Base-by-base conservation (phyloP, 1,139 yeast species). In the Diutina pseudorugosa region DNA sequence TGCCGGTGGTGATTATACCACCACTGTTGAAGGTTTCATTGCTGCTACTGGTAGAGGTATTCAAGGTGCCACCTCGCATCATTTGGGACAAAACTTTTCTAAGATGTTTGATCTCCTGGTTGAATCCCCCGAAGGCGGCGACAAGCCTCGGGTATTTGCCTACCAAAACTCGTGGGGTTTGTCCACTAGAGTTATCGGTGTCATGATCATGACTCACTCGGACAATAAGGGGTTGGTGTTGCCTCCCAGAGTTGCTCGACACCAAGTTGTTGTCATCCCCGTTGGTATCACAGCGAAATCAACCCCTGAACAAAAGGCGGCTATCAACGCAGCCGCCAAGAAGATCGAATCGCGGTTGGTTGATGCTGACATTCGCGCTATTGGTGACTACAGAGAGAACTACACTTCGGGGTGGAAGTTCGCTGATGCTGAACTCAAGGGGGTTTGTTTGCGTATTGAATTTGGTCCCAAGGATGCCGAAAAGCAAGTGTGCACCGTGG, bases 121-220 rank as follows among this genome's bases (percentile, higher is more conserved):
- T 51, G 98, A 94, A 73, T 86, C 88, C 69, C 98, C 99, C 59
- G 87, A 85, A 56, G 94, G 91, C 52, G 68, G 88, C 19, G 95
- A 87, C 57, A 84, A 86, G 67, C 94, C 94, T 65, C 87, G 88
- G 73, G 74, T 90, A 52, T 80, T 73, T 63, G 97, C 95, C 36
- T 89, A 84, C 81, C 99, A 94, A 75, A 94, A 94, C 77, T 91
- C 98, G 11, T 94, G 99, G 99, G 99, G 99, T 72, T 76, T 93
- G 62, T 90, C 98, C 51, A 94, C 99, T 57, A 89, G 99, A 73
- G 95, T 86, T 58, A 91, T 94, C 67, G 99, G 99, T 77, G 98
- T 94, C 60, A 93, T 93, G 98, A 86, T 89, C 57, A 94, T 94
- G 99, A 82, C 90, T 56, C 99, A 94, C 69, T 90, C 98, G 47